Conservation (phyloP, 2,329 filamentous ascomycete genomes). For the Neoarthrinium moseri region DNA sequence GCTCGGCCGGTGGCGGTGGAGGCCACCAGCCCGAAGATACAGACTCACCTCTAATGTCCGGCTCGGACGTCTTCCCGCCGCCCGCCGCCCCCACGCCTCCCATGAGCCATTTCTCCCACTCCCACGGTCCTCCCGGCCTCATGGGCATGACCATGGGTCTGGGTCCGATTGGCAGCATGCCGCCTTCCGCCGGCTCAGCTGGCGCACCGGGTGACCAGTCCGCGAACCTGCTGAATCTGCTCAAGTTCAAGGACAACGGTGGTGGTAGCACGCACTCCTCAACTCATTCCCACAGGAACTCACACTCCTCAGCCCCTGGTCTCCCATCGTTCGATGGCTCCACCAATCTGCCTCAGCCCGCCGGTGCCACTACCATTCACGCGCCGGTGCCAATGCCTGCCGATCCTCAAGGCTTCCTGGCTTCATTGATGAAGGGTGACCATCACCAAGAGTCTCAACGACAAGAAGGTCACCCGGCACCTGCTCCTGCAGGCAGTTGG, state of each 20-base stretch:
- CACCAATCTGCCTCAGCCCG: constrained; percentile 17
- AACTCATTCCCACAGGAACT: constrained; percentile 27
- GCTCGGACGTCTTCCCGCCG: constrained; percentile 33
- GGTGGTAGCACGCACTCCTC: constrained; percentile 17
- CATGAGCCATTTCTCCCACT: constrained; percentile 34
- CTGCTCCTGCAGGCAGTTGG: constrained; percentile 39
- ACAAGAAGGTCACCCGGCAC: no score
- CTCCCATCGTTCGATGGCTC: constrained; percentile 18
- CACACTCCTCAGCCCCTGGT: constrained; percentile 23
- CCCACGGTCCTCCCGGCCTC: constrained; percentile 33
- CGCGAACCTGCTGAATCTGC: constrained; percentile 56
- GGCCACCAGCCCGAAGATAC: constrained; percentile 17
- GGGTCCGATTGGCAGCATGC: constrained; percentile 49
- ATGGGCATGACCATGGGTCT: constrained; percentile 32
- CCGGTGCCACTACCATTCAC: constrained; percentile 42
- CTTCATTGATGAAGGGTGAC: constrained; percentile 59
- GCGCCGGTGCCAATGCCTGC: constrained; percentile 56
- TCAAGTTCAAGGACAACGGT: constrained; percentile 52
- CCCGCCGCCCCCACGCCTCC: constrained; percentile 47
- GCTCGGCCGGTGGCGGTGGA: no score
- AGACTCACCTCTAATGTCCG: constrained; percentile 25
- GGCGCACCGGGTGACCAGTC: no score
- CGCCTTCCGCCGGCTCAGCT: constrained; percentile 26
- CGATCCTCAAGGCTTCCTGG: constrained; percentile 57
- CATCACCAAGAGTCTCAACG: constrained; percentile 45